These are phyloP conservation scores for Chernovozyma sophiae-reginae DNA, from an alignment of 1,139 yeast species.

Conservation along the genomic window DNA sequence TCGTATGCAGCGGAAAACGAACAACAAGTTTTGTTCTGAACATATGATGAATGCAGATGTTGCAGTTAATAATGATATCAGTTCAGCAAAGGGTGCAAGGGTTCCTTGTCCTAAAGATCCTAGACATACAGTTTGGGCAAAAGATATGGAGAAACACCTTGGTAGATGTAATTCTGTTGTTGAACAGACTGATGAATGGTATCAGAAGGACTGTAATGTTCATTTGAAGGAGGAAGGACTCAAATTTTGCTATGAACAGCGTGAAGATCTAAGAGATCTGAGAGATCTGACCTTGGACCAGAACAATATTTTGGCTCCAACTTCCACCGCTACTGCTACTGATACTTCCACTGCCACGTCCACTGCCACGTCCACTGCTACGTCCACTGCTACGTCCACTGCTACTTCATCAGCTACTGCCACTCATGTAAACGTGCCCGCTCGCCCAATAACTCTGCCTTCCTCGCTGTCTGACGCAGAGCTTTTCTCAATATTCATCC, in stretches of 20 bases:
- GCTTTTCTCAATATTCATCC: constrained; percentile 17
- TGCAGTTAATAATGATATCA: constrained; percentile 7
- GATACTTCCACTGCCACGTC: not conserved
- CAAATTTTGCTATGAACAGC: too few relatives aligned
- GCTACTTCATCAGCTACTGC: not conserved
- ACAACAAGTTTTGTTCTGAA: constrained; percentile 56
- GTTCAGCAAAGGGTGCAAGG: constrained; percentile 28
- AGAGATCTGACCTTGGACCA: too few relatives aligned
- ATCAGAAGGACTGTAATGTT: constrained; percentile 32
- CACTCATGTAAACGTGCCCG: not conserved
- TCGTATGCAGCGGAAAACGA: constrained; percentile 55
- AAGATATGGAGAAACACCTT: constrained; percentile 53
- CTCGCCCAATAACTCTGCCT: not conserved
- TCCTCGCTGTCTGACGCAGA: constrained; percentile 1
- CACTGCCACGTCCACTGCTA: constrained; percentile 1
- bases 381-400: not conserved
- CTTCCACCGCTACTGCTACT: not conserved
- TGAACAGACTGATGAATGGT: constrained; percentile 41
- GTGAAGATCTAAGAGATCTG: too few relatives aligned
- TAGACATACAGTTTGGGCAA: constrained; percentile 66
- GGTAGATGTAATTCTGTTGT: constrained; percentile 54
- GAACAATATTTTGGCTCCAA: not conserved
- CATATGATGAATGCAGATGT: constrained; percentile 35
- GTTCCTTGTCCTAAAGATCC: constrained; percentile 78
- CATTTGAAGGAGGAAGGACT: too few relatives aligned